Conservation (phyloP, 345 rosid species). For the Acer saccharum region DNA sequence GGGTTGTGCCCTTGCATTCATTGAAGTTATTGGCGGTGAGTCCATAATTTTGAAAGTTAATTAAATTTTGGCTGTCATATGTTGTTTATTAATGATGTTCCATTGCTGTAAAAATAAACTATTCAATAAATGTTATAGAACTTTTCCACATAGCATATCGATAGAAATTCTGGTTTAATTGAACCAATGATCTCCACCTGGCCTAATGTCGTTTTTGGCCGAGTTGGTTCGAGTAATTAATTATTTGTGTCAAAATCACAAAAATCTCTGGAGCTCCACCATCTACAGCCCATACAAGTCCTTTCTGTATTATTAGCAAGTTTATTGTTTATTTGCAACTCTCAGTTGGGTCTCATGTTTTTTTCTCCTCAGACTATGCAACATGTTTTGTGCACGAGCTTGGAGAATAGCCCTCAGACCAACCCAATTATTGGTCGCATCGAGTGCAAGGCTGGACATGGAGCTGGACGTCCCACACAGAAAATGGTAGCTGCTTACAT, state of each 20-base stretch:
- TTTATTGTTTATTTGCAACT: not conserved
- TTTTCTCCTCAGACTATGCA: constrained; percentile 72
- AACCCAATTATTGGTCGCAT: constrained; percentile 86
- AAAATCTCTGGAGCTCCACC: no score
- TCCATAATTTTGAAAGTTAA: not conserved
- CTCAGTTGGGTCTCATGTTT: not conserved
- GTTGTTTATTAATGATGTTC: not conserved
- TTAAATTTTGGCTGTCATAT: not conserved
- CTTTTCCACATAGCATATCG: no score
- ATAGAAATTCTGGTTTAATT: no score
- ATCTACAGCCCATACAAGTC: no score
- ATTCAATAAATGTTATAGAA: not conserved
- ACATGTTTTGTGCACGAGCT: constrained; percentile 61
- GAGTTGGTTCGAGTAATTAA: no score
- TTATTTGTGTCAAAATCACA: no score
- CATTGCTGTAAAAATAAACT: not conserved
- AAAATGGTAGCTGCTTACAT: constrained; percentile 49
- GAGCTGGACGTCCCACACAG: constrained; percentile 87
- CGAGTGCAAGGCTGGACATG: constrained; percentile 93
- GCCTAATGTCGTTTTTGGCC: no score
- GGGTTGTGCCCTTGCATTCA: constrained; percentile 88
- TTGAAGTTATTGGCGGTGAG: constrained; percentile 87
- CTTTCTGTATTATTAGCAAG: no score
- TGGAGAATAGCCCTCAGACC: constrained; percentile 80
- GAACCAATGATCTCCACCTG: no score